Base-by-base conservation (phyloP, 148 eudicot genomes). In the Limonium bicolor region DNA sequence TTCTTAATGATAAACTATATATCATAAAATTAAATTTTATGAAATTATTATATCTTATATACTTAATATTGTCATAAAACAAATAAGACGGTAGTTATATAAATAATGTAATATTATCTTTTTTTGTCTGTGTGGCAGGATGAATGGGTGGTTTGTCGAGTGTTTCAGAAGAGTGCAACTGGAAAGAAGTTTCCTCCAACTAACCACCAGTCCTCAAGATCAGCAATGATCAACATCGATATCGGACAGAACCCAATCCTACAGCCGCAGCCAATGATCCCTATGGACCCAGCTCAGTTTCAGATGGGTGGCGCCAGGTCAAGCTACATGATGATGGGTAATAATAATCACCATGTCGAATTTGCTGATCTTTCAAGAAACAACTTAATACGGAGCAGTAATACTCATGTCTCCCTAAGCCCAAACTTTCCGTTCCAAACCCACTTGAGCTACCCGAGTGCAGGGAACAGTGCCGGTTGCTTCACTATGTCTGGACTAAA, bases 61-160 rank as follows among this genome's bases (percentile, higher is more conserved):
- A n/a, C n/a, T n/a, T n/a, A n/a, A n/a, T n/a, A n/a, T n/a, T n/a
- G n/a, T n/a, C n/a, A n/a, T n/a, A n/a, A n/a, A n/a, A n/a, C n/a
- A n/a, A n/a, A n/a, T n/a, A n/a, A n/a, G 3, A 0, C 33, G 10
- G 1, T 29, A 29, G 7, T 1, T 29, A 29, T 29, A 29, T 29
- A 29, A 7, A 2, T 29, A 29, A 7, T 1, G 1, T 7, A 1
- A 29, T 29, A 29, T 29, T 7, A 10, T 4, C 16, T 13, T 14
- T 39, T 2, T 20, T 12, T 39, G 22, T 36, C 5, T 10, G 23
- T 13, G 6, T 11, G 63, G 54, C 78, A 86, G 74, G 96, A 86
- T 64, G 94, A 86, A 55, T 86, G 96, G 96, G 96, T 86, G 8
- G 79, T 86, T 2, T 81, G 94, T 35, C 73, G 93, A 2, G 87